Conservation (phyloP, 2,329 filamentous ascomycete species). For the Escovopsis sp. region DNA sequence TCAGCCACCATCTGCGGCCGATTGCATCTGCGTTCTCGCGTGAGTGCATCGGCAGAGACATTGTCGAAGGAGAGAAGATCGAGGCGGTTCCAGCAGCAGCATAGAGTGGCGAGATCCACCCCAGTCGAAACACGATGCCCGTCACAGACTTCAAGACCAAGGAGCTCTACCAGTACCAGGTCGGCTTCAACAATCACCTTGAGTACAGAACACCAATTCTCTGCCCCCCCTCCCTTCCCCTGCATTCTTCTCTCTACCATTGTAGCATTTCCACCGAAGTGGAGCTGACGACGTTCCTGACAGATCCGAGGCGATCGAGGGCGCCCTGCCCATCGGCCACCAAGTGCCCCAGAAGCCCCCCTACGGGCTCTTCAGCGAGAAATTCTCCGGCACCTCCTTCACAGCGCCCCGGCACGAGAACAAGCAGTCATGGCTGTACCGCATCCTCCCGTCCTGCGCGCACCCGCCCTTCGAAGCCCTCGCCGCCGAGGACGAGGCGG, state of each 20-base stretch:
- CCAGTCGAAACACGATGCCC: slow-evolving; percentile 26
- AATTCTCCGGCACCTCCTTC: slow-evolving; percentile 58
- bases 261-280: neutral
- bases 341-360: slow-evolving; percentile 75
- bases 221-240: neutral
- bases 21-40: too few relatives aligned
- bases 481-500: slow-evolving; percentile 12
- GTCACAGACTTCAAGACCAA: slow-evolving; percentile 30
- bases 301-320: slow-evolving; percentile 62
- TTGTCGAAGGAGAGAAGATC: too few relatives aligned
- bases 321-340: slow-evolving; percentile 56
- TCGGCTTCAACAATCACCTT: slow-evolving; percentile 63
- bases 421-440: slow-evolving; percentile 58
- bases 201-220: slow-evolving; percentile 37
- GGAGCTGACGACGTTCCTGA: neutral
- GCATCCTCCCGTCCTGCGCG: slow-evolving; percentile 48
- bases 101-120: too few relatives aligned
- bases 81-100: too few relatives aligned
- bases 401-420: slow-evolving; percentile 54
- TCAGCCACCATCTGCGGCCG: too few relatives aligned
- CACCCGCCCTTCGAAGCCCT: slow-evolving; percentile 40
- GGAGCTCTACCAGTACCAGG: slow-evolving; percentile 58
- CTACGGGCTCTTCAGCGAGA: slow-evolving; percentile 69
- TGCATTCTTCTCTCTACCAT: too few relatives aligned
- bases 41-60: too few relatives aligned